Conservation (phyloP, 352 stramenopile genomes). For the Pythium folliculosum region DNA sequence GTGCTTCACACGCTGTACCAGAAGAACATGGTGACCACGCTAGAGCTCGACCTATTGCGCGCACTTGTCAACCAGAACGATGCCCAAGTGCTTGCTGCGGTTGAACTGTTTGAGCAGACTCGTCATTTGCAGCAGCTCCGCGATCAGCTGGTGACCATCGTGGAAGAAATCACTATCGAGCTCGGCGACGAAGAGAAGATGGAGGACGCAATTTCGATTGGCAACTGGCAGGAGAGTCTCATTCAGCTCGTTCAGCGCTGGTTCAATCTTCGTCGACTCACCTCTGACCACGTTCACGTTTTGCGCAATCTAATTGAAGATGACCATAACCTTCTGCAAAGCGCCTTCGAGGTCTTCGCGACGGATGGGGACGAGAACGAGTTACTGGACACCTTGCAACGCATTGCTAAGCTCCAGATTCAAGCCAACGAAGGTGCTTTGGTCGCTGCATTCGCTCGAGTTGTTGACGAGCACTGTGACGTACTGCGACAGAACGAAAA, state of each 20-base stretch:
- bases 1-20: constrained; percentile 50
- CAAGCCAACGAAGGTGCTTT: constrained; percentile 46
- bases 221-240: constrained; percentile 55
- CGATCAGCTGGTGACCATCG: constrained; percentile 52
- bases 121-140: constrained; percentile 37
- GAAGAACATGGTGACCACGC: constrained; percentile 62
- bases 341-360: constrained; percentile 67
- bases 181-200: constrained; percentile 64
- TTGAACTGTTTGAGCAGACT: constrained; percentile 45
- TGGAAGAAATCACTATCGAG: constrained; percentile 68
- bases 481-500: constrained; percentile 35
- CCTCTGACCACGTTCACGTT: constrained; percentile 36
- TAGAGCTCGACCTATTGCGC: constrained; percentile 59
- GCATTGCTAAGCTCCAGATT: constrained; percentile 66
- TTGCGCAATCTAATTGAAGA: constrained; percentile 47
- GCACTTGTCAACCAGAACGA: constrained; percentile 65
- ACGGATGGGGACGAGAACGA: constrained; percentile 61
- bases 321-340: constrained; percentile 69
- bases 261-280: constrained; percentile 37
- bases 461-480: constrained; percentile 46
- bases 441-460: constrained; percentile 29
- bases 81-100: constrained; percentile 42
- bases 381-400: constrained; percentile 70
- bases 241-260: constrained; percentile 50
- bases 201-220: constrained; percentile 9